Base-by-base conservation (phyloP, 2,329 filamentous ascomycete species). In the Botrytis squamosa region DNA sequence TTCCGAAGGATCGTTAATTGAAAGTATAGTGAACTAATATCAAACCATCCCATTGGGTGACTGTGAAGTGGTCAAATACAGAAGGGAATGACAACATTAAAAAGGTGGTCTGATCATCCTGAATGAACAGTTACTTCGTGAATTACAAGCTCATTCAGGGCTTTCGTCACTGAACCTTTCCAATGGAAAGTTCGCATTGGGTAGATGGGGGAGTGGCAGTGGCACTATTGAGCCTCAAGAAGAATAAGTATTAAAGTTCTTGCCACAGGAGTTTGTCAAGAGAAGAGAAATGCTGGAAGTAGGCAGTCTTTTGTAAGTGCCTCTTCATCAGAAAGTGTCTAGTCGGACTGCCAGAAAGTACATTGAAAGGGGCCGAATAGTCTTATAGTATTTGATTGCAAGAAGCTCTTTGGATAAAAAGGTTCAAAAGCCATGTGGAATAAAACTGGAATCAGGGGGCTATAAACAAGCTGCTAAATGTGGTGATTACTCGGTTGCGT, bases 361-460 rank as follows among this genome's bases (percentile, higher is more conserved):
- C 25, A 29, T 18, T 18, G n/a, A 29, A 55, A 5, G 14, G 25
- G 12, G 14, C 6, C 7, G 52, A 29, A n/a, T 25, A 29, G 16
- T 18, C 14, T 8, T 10, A 33, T 36, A 10, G 55, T 22, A 9
- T 5, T 22, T 62, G 3, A 62, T 29, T 55, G 52, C 1, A 55
- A 1, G 52, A 8, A 16, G 2, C 5, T 55, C 25, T 29, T 55
- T 55, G 0, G 16, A 29, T 8, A 6, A 55, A 6, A 55, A 55
- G 16, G 10, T 18, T 18, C 14, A 55, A 55, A 52, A 8, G 14
- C 14, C 25, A 8, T 14, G 3, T n/a, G 6, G 1, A 29, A 29
- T 16, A 2, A 18, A 18, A n/a, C 2, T 55, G 6, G 12, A 3
- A 29, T 55, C 1, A 6, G 6, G 0, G 25, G 12, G 25, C 14